Evolutionary conservation across 345 rosid genomes (phyloP), one percentile per base, ranked within the genome.

Genomic region (Populus nigra): DNA sequence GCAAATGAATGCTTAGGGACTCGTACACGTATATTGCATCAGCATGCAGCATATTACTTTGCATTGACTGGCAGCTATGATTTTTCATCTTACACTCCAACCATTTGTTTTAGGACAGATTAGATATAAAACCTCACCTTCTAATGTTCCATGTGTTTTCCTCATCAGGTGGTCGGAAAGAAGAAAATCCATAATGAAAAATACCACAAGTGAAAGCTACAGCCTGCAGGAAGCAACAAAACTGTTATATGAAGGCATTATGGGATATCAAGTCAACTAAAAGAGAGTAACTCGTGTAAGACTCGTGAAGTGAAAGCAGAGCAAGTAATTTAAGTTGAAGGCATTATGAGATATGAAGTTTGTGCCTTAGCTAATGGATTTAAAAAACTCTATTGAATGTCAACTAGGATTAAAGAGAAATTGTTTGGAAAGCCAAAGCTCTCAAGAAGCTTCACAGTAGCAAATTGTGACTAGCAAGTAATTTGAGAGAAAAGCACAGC

Each of bases 191-290:
- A 33, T 88, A 88, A 80, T 87, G 91, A 76, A 89, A 35, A 65
- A 88, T 72, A 73, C 98, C 96, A 68, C 88, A 91, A 69, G 91
- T 78, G 84, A 91, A 93, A 79, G 99, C 98, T 77, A 96, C 97
- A 62, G 88, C 87, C 99, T 96, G 90, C 83, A 86, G 82, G 68
- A 76, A 69, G 74, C 20, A 78, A 82, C 76, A 43, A 57, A 49
- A 63, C n/a, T 12, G 5, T 71, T 39, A 70, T 20, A 43, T 27
- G 27, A 27, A 27, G 27, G 27, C 27, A 27, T 27, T 27, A 27
- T 11, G 11, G 59, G 33, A 57, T 47, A 31, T 62, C 25, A 22
- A 62, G 36, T 39, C 57, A 31, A 16, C 50, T 16, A 59, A 69
- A 70, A 55, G 9, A 31, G 12, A 43, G 31, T 41, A 75, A 49